Base-by-base conservation (phyloP, 2,329 filamentous ascomycete genomes). In the Scedosporium boydii region DNA sequence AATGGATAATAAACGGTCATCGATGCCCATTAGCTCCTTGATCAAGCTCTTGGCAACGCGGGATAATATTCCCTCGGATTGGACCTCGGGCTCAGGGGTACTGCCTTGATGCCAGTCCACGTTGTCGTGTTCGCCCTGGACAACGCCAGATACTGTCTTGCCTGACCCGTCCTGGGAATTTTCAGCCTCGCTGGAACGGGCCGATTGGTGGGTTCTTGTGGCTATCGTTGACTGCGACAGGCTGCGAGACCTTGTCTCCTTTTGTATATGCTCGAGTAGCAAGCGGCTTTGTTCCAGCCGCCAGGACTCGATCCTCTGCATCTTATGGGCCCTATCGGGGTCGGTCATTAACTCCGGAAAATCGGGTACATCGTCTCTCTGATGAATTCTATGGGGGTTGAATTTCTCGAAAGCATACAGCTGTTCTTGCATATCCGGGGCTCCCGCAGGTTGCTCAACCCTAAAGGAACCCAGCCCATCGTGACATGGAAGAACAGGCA, bases 401-500 rank as follows among this genome's bases (percentile, higher is more conserved):
- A 88, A 91, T 65, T 85, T 84, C 73, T 97, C 93, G 72, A 96
- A 95, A 64, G 91, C 88, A 80, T 92, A 97, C 57, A 97, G 76
- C 66, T 93, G 89, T 65, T 96, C 89, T 70, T 96, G 91, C 23
- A 91, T 81, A 53, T 85, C 82, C 1, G 75, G 70, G 2, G 78
- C 78, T 66, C 82, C 70, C 65, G 78, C 70, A 71, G 82, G 76
- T 66, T 85, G 70, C 76, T 90, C 72, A 70, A 90, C 64, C 74
- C 80, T 84, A 73, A 99, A 99, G 6, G 88, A 90, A 4, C 95
- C 95, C 56, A 98, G 76, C 1, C 95, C 95, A 78, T 99, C 93
- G 70, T 99, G 95, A 1, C 87, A 85, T 0, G 95, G 95, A n/a
- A 99, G 82, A 2, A 96, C 85, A 0, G 90, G 86, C 18, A 82